Evolutionary conservation across 2,329 filamentous ascomycete species (phyloP).

Genomic region (Xylaria sp.): DNA sequence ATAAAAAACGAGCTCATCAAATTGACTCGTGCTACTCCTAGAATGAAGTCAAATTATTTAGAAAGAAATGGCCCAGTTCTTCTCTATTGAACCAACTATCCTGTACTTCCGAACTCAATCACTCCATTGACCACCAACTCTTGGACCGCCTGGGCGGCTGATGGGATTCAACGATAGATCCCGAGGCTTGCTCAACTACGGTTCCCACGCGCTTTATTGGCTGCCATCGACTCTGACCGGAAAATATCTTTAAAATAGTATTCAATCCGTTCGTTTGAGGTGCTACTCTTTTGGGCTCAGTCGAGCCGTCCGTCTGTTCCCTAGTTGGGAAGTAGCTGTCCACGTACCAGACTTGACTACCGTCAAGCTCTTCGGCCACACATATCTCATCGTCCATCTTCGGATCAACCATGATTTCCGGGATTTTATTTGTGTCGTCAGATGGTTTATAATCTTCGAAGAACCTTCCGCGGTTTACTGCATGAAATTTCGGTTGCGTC

Average conservation of each 20-base stretch:
- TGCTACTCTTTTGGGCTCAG: neutral
- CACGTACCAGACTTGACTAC: slow-evolving; percentile 7
- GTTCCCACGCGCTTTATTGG: neutral
- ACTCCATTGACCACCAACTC: too few relatives aligned
- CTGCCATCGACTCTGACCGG: too few relatives aligned
- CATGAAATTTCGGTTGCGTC: neutral
- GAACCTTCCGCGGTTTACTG: neutral
- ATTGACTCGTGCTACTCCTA: too few relatives aligned
- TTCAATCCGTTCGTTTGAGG: neutral
- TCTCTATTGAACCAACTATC: too few relatives aligned
- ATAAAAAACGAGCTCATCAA: too few relatives aligned
- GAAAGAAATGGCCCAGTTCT: too few relatives aligned
- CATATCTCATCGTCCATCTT: neutral
- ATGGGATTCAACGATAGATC: neutral
- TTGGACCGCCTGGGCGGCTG: too few relatives aligned
- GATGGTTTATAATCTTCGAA: neutral
- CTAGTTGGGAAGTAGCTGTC: neutral
- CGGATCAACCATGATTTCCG: neutral
- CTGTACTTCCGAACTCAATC: too few relatives aligned
- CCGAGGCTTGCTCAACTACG: neutral
- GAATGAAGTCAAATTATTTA: too few relatives aligned
- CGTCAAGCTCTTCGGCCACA: slow-evolving; percentile 9
- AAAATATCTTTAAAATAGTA: too few relatives aligned
- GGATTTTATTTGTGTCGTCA: neutral
- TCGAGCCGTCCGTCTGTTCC: neutral